Base-by-base conservation (phyloP, 192 early-diverging fungal species). In the Mortierella claussenii region DNA sequence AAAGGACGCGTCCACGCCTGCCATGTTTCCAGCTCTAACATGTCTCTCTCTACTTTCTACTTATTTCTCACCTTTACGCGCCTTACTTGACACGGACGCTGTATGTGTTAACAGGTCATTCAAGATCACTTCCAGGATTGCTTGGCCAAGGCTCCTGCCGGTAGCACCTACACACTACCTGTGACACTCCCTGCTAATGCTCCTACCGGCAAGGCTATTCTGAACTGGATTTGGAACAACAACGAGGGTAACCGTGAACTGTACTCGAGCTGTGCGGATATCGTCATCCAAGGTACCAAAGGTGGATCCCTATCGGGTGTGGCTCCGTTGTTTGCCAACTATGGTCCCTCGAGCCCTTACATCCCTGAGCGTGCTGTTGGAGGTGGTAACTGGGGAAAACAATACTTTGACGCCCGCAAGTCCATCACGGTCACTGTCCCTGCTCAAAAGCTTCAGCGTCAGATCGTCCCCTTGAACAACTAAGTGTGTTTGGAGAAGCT, bases 151-250 rank as follows among this genome's bases (percentile, higher is more conserved):
- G 78, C 79, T 2, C 81, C 83, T 6, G 63, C 81, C 8, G 46
- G 63, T 18, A 71, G 79, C 69, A 87, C 83, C 31, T 78, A 52
- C 11, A 65, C 69, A 1, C 79, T 84, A 49, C n/a, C 65, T 18
- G 76, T 90, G 30, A 65, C 36, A n/a, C 76, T 92, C 53, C 90
- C 90, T 4, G 60, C 51, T 26, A 58, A 68, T 26, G 65, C 87
- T 42, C 90, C 90, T 5, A 56, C 80, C 0, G 61, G 81, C 18
- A 80, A 60, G 3, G 87, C 79, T 0, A 63, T 88, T 34, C 83
- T 91, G 58, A 83, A 86, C 21, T 91, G 90, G 90, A 60, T 86
- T 13, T 91, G 86, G 85, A 83, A 83, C 45, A 91, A 91, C 78
- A 84, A 85, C 31, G 71, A 80, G 55, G 90, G 90, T 15, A 89